Conservation (phyloP, 2,329 filamentous ascomycete species). For the Dendryphion nanum region DNA sequence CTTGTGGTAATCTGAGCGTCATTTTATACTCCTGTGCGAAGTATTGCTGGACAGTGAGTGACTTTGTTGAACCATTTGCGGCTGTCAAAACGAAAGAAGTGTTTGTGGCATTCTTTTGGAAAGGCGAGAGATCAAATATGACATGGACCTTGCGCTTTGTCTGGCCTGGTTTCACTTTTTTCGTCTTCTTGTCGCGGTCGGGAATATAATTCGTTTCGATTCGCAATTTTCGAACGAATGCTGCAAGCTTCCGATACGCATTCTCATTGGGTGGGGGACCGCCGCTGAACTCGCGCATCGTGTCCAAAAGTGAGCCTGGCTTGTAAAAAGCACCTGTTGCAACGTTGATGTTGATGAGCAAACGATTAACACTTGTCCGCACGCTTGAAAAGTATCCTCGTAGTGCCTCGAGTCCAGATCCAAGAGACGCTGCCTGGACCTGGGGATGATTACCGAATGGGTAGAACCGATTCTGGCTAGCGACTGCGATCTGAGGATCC, state of each 20-base stretch:
- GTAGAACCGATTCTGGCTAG: conserved; percentile 52
- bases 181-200: conserved; percentile 32
- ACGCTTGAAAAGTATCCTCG: conserved; percentile 64
- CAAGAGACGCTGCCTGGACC: conserved; percentile 42
- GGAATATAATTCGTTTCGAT: conserved; percentile 42
- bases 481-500: conserved; percentile 40
- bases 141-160: conserved; percentile 36
- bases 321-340: conserved; percentile 60
- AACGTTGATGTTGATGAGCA: conserved; percentile 64
- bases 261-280: conserved; percentile 2
- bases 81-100: conserved; percentile 13
- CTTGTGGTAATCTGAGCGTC: conserved; percentile 15
- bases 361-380: conserved; percentile 56
- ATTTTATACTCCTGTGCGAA: conserved; percentile 23
- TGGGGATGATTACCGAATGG: conserved; percentile 47
- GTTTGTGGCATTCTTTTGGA: conserved; percentile 32
- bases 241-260: conserved; percentile 11
- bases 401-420: conserved; percentile 54
- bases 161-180: conserved; percentile 14
- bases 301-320: conserved; percentile 39
- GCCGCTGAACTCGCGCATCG: conserved; percentile 27
- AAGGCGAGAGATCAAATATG: conserved; percentile 37
- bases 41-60: conserved; percentile 16
- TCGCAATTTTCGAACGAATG: conserved; percentile 40
- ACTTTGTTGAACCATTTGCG: conserved; percentile 10